Base-by-base conservation (phyloP, 345 rosid genomes). In the Xanthoceras sorbifolium region DNA sequence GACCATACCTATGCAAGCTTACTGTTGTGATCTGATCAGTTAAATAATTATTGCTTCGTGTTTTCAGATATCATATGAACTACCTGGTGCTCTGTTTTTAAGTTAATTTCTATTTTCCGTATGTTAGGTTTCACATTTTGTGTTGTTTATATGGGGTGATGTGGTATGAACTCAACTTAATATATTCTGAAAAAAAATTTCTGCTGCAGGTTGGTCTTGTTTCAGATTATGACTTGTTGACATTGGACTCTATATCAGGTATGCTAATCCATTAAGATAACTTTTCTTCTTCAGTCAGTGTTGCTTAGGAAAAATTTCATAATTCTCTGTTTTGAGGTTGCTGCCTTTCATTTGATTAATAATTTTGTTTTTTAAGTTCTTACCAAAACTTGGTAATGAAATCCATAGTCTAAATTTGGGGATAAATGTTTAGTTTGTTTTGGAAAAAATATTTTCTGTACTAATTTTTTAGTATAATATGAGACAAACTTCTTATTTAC, bases 241-340 rank as follows among this genome's bases (percentile, higher is more conserved):
- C 97, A 31, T 80, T 95, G 91, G 99, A 95, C 84, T 93, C 98
- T 67, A 86, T 93, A 86, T 91, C 93, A 79, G 98, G 98, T 92
- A 87, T 75, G 60, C 68, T 78, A 71, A 76, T 74, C 57, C 40
- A 57, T 73, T 32, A 22, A 52, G 66, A 59, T 46, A 25, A 71
- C 61, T 26, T 36, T 40, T 66, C 44, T 54, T 48, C 9, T 29
- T 31, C 40, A 9, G 15, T 75, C 46, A 22, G n/a, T 65, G 2
- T 34, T 29, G 5, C 17, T 38, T 52, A 31, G 9, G 40, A 38
- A 40, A n/a, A 40, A 69, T 25, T 6, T 72, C 57, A 20, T 61
- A 18, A 29, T 52, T 72, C 17, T 36, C 23, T 69, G 9, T 14
- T 34, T 68, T 64, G 5, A 38, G 1, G 67, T 25, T 31, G n/a